phyloP scores from a whole-genome alignment of 805 yeast genomes.

The Spathaspora passalidarum region DNA sequence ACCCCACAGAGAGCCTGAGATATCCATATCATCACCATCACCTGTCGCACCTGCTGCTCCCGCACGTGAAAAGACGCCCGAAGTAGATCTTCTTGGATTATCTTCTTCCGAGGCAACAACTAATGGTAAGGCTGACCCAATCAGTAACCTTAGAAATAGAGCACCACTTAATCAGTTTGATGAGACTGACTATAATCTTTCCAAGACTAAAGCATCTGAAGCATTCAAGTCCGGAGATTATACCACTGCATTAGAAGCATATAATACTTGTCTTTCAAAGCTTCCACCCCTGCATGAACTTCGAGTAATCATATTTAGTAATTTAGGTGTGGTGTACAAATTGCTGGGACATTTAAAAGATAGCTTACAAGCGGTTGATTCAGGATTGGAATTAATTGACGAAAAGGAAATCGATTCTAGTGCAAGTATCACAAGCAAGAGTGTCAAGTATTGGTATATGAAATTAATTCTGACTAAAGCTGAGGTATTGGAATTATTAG shows the following conservation, averaged over 20 bases:
- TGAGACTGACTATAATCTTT: conserved; percentile 43
- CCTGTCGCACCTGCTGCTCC: conserved; percentile 8
- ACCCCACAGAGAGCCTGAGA: not conserved
- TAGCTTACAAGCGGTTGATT: conserved; percentile 42
- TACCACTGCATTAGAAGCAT: conserved; percentile 57
- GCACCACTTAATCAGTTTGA: conserved; percentile 35
- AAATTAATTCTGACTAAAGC: conserved; percentile 72
- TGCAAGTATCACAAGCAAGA: conserved; percentile 44
- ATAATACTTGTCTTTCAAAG: conserved; percentile 45
- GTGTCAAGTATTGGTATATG: conserved; percentile 66
- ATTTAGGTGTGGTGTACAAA: conserved; percentile 47
- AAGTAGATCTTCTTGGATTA: conserved; percentile 29
- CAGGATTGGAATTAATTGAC: conserved; percentile 41
- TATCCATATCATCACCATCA: not conserved
- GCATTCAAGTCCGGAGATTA: conserved; percentile 84
- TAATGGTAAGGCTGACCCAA: not conserved
- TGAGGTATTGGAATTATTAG: conserved; percentile 80
- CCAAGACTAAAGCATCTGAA: conserved; percentile 55
- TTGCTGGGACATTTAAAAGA: conserved; percentile 13
- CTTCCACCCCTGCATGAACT: conserved; percentile 66
- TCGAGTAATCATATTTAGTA: conserved; percentile 68
- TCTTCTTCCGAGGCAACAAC: conserved; percentile 5
- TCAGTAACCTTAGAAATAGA: conserved; percentile 7
- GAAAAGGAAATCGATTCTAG: conserved; percentile 24
- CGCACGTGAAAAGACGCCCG: conserved; percentile 8